phyloP scores from a whole-genome alignment of 148 eudicot species.

The Nepenthes gracilis region DNA sequence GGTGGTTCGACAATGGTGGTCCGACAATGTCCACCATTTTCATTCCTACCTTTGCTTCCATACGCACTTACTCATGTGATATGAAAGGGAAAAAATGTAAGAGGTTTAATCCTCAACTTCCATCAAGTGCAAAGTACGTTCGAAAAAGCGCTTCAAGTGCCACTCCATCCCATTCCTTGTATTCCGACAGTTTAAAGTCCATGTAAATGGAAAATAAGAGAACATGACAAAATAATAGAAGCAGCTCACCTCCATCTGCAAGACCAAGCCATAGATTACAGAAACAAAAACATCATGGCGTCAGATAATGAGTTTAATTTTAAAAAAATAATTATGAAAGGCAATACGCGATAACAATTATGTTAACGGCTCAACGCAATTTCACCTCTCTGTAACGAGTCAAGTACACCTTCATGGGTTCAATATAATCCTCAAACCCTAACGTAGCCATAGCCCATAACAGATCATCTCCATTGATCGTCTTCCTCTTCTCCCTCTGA shows the following conservation, averaged over 20 bases:
- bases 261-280: constrained; percentile 12
- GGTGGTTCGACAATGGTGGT: too few species aligned
- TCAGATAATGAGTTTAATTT: constrained; percentile 1
- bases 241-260: constrained; percentile 78
- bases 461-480: constrained; percentile 94
- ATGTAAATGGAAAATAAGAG: not conserved
- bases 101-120: too few species aligned
- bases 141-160: too few species aligned
- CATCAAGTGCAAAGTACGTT: too few species aligned
- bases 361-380: not conserved
- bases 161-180: too few species aligned
- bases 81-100: too few species aligned
- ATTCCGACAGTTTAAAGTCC: not conserved
- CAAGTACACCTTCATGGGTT: constrained; percentile 77
- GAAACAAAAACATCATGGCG: constrained; percentile 3
- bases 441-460: constrained; percentile 93
- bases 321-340: not conserved
- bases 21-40: too few species aligned
- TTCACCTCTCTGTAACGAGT: constrained; percentile 74
- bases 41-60: too few species aligned
- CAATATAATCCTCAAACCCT: constrained; percentile 91
- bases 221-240: not conserved
- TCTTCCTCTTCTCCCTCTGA: constrained; percentile 88
- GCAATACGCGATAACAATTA: not conserved
- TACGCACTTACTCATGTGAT: too few species aligned